Evolutionary conservation across 1,139 yeast genomes (phyloP).

Genomic region (Blastobotrys petasosporus): DNA sequence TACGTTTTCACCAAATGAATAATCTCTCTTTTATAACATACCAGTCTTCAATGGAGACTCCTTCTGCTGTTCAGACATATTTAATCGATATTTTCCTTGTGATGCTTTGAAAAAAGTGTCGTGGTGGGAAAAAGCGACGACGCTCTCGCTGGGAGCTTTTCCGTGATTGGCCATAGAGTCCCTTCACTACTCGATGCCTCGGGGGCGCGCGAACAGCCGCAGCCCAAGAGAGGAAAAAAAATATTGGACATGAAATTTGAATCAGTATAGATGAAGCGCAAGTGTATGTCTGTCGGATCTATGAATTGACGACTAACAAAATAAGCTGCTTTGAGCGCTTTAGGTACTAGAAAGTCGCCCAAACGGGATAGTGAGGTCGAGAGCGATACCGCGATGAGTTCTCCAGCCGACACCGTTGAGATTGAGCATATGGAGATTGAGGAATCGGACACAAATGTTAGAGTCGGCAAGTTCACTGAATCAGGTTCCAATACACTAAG

Average conservation of each 20-base stretch:
- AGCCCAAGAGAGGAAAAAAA: too few species aligned
- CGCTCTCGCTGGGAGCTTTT: too few species aligned
- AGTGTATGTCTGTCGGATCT: not conserved
- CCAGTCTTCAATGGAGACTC: constrained; percentile 22
- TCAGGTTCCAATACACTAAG: constrained; percentile 16
- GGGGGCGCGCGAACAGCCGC: too few species aligned
- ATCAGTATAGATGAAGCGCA: not conserved
- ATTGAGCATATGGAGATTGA: too few species aligned
- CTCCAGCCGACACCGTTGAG: too few species aligned
- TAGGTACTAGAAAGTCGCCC: not conserved
- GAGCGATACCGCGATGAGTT: too few species aligned
- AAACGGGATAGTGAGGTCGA: not conserved
- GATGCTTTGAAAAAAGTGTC: constrained; percentile 1
- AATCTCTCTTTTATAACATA: constrained; percentile 12
- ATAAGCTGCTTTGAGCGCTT: not conserved
- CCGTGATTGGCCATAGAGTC: constrained; percentile 1
- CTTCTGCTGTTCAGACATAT: constrained; percentile 20
- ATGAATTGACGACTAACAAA: not conserved
- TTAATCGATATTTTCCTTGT: constrained; percentile 2
- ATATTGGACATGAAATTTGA: not conserved
- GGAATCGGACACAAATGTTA: not conserved
- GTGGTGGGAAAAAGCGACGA: not conserved
- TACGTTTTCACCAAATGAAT: not conserved
- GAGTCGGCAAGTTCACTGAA: constrained; percentile 14
- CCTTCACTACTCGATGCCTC: not conserved